Conservation (phyloP, 169 alveolate genomes). For the Miamiensis avidus region DNA sequence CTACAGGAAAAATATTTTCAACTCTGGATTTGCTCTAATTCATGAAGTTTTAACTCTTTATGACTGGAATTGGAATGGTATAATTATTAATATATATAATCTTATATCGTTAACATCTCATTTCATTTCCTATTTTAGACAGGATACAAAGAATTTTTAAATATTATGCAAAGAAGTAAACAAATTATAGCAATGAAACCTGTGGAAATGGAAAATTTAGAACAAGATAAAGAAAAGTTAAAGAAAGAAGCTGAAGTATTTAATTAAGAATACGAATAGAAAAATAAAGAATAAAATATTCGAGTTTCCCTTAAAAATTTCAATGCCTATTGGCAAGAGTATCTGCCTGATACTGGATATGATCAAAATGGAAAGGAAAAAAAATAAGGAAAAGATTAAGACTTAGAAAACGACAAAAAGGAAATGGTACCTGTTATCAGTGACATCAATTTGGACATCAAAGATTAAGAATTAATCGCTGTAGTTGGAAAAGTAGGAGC, state of each 20-base stretch:
- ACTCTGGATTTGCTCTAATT: neutral
- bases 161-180: neutral
- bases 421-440: constrained; percentile 42
- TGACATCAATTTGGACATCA: constrained; percentile 45
- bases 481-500: constrained; percentile 96
- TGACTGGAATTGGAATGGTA: neutral
- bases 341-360: neutral
- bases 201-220: neutral
- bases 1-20: neutral
- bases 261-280: too few species aligned
- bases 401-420: neutral
- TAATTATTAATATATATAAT: too few species aligned
- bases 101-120: neutral
- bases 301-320: neutral
- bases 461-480: constrained; percentile 75
- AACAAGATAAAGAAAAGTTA: too few species aligned
- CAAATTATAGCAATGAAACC: neutral
- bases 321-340: neutral
- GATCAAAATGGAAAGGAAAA: neutral
- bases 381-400: neutral
- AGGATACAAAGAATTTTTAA: neutral
- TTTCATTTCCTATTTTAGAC: neutral
- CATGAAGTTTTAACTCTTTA: neutral
- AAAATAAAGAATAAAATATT: too few species aligned
- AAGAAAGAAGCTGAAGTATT: neutral